These are phyloP conservation scores for Phytopythium cucurbitacearum DNA, from an alignment of 352 stramenopile species.

Conservation along the genomic window DNA sequence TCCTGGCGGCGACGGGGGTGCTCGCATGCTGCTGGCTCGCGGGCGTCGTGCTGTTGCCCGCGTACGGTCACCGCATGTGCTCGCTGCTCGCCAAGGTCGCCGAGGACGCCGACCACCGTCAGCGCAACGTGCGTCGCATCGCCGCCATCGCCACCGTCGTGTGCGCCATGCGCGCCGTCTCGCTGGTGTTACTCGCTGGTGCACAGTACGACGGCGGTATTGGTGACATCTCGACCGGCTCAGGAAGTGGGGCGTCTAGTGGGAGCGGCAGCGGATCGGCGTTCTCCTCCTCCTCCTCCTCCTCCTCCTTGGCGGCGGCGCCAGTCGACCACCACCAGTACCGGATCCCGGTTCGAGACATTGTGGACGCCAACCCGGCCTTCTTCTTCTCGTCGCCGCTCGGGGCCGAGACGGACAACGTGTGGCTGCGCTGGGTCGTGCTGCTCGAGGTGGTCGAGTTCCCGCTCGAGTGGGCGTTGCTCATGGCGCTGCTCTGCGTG, in stretches of 20 bases:
- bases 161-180: slow-evolving; percentile 45
- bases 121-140: slow-evolving; percentile 60
- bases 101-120: slow-evolving; percentile 36
- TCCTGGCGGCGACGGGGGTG: slow-evolving; percentile 41
- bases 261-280: no score
- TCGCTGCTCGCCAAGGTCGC: slow-evolving; percentile 49
- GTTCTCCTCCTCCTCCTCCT: not conserved
- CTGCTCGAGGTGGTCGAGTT: slow-evolving; percentile 61
- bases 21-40: slow-evolving; percentile 44
- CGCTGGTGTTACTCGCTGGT: slow-evolving; percentile 36
- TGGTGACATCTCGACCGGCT: slow-evolving; percentile 10
- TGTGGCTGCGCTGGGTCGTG: slow-evolving; percentile 48
- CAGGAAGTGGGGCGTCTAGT: no score
- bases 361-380: slow-evolving; percentile 54
- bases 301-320: not conserved
- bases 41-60: slow-evolving; percentile 44
- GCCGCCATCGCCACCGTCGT: slow-evolving; percentile 49
- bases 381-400: slow-evolving; percentile 58
- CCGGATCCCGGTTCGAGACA: slow-evolving; percentile 30
- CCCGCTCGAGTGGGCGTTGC: slow-evolving; percentile 51
- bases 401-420: slow-evolving; percentile 10
- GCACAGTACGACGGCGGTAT: slow-evolving; percentile 24
- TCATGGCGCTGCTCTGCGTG: slow-evolving; percentile 57
- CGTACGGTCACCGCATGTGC: slow-evolving; percentile 54
- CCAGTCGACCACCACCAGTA: slow-evolving; percentile 7